phyloP scores from a whole-genome alignment of 352 stramenopile species.

The Lagenidium giganteum region DNA sequence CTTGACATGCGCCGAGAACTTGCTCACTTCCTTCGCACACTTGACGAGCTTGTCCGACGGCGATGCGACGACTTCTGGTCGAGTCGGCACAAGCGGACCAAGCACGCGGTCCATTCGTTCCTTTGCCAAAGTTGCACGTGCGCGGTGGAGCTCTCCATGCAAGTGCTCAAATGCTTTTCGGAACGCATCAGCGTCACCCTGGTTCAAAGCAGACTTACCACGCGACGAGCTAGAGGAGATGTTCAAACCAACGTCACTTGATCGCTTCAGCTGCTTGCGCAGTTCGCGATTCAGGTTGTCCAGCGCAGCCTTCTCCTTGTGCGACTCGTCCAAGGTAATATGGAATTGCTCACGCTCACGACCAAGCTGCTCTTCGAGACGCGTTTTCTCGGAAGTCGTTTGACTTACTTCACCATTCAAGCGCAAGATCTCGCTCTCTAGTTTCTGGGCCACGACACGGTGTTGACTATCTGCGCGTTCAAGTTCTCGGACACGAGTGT shows the following conservation, averaged over 20 bases:
- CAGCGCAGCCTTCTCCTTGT: conserved; percentile 75
- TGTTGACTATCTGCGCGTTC: conserved; percentile 71
- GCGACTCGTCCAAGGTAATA: conserved; percentile 63
- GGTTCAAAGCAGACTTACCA: conserved; percentile 27
- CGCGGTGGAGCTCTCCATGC: conserved; percentile 40
- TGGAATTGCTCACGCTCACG: conserved; percentile 77
- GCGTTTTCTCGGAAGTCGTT: conserved; percentile 31
- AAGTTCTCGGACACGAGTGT: conserved; percentile 65
- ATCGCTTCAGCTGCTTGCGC: conserved; percentile 74
- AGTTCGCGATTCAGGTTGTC: conserved; percentile 71
- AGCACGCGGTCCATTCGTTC: conserved; percentile 53
- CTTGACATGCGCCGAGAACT: conserved; percentile 46
- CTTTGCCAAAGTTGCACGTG: conserved; percentile 46
- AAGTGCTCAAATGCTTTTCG: conserved; percentile 52
- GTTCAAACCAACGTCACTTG: conserved; percentile 32
- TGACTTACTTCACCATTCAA: conserved; percentile 33
- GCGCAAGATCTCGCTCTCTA: conserved; percentile 68
- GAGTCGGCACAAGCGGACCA: conserved; percentile 12
- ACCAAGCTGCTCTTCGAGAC: conserved; percentile 51
- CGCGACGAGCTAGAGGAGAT: conserved; percentile 2
- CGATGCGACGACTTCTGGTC: not conserved
- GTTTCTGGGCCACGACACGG: conserved; percentile 72
- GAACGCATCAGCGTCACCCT: conserved; percentile 51
- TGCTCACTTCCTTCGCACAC: conserved; percentile 41
- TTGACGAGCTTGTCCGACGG: conserved; percentile 18